These are phyloP conservation scores for Trichoderma endophyticum DNA, from an alignment of 2,329 filamentous ascomycete species.

Conservation along the genomic window DNA sequence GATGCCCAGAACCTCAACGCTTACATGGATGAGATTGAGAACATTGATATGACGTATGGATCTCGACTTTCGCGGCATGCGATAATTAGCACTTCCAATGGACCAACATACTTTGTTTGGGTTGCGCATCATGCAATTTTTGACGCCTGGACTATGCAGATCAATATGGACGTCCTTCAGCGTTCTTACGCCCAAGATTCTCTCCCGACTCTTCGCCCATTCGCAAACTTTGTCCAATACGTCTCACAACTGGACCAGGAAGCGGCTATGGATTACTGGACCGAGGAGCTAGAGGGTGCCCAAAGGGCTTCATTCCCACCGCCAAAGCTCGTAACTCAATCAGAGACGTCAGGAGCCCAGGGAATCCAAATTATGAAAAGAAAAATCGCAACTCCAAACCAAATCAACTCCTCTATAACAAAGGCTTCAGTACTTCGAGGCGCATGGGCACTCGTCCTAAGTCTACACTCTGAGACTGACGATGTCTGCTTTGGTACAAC, in stretches of 20 bases:
- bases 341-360: background rate
- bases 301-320: constrained; percentile 10
- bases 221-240: constrained; percentile 19
- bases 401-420: constrained; percentile 11
- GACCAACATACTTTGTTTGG: constrained; percentile 21
- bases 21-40: background rate
- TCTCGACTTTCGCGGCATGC: constrained; percentile 9
- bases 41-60: constrained; percentile 2
- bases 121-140: constrained; percentile 26
- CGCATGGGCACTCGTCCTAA: constrained; percentile 27
- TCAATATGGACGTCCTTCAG: background rate
- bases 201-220: constrained; percentile 3
- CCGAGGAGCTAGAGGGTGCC: background rate
- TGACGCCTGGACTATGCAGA: constrained; percentile 24
- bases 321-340: background rate
- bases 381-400: background rate
- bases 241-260: background rate
- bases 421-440: constrained; percentile 24
- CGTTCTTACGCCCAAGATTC: constrained; percentile 1
- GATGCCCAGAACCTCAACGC: background rate
- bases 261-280: background rate
- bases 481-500: constrained; percentile 29
- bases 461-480: constrained; percentile 20
- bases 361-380: background rate
- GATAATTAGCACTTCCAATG: background rate